Conservation (phyloP, 257 asterid species). For the Gynochthodes officinalis region DNA sequence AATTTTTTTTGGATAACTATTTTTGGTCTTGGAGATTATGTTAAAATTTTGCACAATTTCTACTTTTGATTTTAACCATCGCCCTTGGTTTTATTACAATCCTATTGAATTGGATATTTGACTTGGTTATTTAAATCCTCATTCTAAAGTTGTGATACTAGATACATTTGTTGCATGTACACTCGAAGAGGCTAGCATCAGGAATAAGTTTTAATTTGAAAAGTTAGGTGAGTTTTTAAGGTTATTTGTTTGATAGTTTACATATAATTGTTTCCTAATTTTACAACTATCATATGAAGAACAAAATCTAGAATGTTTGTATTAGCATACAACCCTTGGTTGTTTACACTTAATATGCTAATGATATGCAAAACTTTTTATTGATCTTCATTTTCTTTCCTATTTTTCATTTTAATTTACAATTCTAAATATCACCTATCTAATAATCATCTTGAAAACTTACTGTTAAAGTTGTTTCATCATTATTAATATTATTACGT, state of each 20-base stretch:
- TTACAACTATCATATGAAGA: not conserved
- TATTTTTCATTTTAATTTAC: not conserved
- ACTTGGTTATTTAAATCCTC: constrained; percentile 77
- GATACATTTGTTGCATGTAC: constrained; percentile 75
- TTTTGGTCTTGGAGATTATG: not conserved
- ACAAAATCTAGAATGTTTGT: not conserved
- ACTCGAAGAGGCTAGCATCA: constrained; percentile 50
- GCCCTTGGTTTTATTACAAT: constrained; percentile 42
- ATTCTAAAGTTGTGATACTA: constrained; percentile 54
- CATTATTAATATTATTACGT: no score
- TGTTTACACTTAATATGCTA: not conserved
- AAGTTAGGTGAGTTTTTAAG: constrained; percentile 65
- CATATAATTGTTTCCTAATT: not conserved
- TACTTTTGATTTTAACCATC: not conserved
- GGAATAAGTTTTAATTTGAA: constrained; percentile 88
- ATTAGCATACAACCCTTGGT: not conserved
- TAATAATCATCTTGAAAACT: not conserved
- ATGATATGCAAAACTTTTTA: not conserved
- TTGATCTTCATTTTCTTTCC: no score
- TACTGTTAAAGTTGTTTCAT: not conserved
- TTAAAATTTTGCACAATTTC: not conserved
- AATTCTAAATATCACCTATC: not conserved
- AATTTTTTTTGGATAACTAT: constrained; percentile 72
- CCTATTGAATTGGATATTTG: constrained; percentile 84
- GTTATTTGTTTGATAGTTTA: not conserved